Percentiles rank a stretch among this genome's conserved stretches.
phyloP scores from a whole-genome alignment of 306 rosid genomes.

The Corylus americana region DNA sequence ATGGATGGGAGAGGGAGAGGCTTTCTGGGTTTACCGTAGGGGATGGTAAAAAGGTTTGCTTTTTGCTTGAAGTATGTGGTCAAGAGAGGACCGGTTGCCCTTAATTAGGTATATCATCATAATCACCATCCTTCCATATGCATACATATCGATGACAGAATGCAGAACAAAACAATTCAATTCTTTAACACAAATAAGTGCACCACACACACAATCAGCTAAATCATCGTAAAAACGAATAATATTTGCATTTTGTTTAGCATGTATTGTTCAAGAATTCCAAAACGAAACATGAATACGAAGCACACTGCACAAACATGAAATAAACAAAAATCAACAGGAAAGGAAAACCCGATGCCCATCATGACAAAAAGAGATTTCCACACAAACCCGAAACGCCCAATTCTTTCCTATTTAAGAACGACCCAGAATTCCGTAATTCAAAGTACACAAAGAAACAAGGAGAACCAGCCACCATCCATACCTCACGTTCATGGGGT shows the following conservation, averaged over 20 bases:
- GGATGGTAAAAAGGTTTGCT: background rate
- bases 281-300: background rate
- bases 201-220: background rate
- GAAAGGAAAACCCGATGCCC: background rate
- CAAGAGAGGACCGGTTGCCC: background rate
- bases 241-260: background rate
- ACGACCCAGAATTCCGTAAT: background rate
- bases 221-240: background rate
- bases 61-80: background rate
- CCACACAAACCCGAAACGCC: slow-evolving; percentile 4
- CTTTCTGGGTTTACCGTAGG: background rate
- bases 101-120: background rate
- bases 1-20: background rate
- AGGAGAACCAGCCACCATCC: background rate
- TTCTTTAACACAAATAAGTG: background rate
- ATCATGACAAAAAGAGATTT: slow-evolving; percentile 9
- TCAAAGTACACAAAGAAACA: background rate
- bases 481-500: slow-evolving; percentile 40
- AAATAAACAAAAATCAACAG: background rate
- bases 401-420: background rate
- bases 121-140: background rate
- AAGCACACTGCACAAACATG: background rate
- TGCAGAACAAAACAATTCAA: background rate
- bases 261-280: background rate
- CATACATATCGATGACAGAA: background rate